A percentile compares a stretch with the other conserved stretches of the same genome.
These are phyloP conservation scores for Trichoderma gamsii DNA, from an alignment of 495 filamentous ascomycete genomes.

Conservation along the genomic window DNA sequence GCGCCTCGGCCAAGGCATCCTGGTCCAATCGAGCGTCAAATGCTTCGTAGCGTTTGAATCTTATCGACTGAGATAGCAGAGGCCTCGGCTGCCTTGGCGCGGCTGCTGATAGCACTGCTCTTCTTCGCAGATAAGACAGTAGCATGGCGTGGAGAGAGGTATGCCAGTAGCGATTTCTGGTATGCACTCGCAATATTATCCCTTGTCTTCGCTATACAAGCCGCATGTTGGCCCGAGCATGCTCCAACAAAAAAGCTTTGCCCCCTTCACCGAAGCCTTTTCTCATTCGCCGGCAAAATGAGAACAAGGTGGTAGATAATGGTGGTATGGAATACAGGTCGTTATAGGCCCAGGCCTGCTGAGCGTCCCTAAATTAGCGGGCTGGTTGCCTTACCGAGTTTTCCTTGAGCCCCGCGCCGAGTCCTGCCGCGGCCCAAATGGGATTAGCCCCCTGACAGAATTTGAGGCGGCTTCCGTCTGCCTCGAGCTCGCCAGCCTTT, in stretches of 20 bases:
- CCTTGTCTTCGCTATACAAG: no score
- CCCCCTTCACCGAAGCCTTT: no score
- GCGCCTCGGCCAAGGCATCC: constrained; percentile 60
- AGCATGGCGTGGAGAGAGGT: background rate
- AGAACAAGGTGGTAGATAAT: no score
- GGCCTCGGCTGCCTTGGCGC: background rate
- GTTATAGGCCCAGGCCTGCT: background rate
- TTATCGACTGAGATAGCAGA: constrained; percentile 6
- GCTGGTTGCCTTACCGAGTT: constrained; percentile 2
- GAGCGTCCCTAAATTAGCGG: background rate
- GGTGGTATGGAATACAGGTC: no score
- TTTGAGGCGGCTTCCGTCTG: constrained; percentile 4
- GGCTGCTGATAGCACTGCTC: background rate
- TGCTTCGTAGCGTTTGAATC: constrained; percentile 28
- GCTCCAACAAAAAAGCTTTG: no score
- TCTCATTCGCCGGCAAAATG: no score
- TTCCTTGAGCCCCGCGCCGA: background rate
- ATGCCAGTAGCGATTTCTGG: background rate
- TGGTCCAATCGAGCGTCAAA: constrained; percentile 39
- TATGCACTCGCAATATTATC: background rate
- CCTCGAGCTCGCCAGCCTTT: constrained; percentile 1
- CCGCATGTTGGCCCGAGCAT: background rate
- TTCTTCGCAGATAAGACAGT: background rate
- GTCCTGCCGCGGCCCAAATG: background rate
- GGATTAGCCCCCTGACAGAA: constrained; percentile 5